Evolutionary conservation across 1,284 basidiomycete species (phyloP), one percentile per base, ranked within the genome.

Genomic region (Boletus austroedulis): DNA sequence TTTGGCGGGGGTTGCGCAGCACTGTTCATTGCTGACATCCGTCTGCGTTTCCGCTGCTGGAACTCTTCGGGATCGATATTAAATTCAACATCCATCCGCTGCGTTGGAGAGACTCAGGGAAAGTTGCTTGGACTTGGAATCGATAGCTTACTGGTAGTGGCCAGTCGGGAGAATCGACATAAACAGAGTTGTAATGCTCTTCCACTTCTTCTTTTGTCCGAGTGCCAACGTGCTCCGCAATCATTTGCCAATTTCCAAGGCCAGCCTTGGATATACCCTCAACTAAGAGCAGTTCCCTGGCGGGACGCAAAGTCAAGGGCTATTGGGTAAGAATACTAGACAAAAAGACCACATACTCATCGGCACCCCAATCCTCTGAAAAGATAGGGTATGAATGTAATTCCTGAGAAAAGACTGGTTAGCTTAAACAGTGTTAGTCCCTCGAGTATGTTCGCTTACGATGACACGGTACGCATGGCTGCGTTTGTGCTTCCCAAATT

Each of bases 321-420:
- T n/a, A n/a, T n/a, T n/a, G n/a, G n/a, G n/a, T n/a, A n/a, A n/a
- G n/a, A n/a, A n/a, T n/a, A n/a, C n/a, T n/a, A n/a, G 7, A 21
- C 40, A 45, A 43, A 58, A 47, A 26, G 24, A 50, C 8, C 29
- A 77, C 86, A 73, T 68, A 93, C 89, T 99, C 96, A 75, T 99
- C 96, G 11, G 95, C 97, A 36, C 95, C 96, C 96, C 96, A 99
- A 71, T 97, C 94, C 60, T 91, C 87, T 15, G 87, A 84, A 68
- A 98, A 97, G 68, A 99, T 97, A 6, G 96, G 96, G 73, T 96
- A 94, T 10, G 94, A 94, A 71, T 96, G 92, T 67, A 97, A 84
- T 78, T 97, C 95, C 92, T 98, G 43, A 50, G 44, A 44, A 40
- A 47, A 57, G 26, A 43, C 3, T 19, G n/a, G 40, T 64, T 9